These are phyloP conservation scores for Cryptosporidium meleagridis DNA, from an alignment of 169 alveolate genomes.

Conservation along the genomic window DNA sequence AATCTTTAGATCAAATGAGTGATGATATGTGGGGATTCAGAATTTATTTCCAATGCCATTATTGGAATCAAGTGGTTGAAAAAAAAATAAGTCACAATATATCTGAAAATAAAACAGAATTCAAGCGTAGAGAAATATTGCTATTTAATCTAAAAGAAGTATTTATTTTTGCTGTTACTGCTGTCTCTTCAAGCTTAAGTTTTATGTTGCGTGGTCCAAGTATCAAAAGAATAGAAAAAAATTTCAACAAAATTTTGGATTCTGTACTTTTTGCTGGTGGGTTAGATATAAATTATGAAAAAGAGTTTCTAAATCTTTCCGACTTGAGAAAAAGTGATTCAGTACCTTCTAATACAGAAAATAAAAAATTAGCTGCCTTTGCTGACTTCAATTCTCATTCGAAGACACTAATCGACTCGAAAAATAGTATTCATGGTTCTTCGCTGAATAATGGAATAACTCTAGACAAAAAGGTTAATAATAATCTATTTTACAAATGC, in stretches of 20 bases:
- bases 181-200: conserved; percentile 53
- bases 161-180: background rate
- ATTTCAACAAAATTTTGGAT: conserved; percentile 23
- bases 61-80: conserved; percentile 12
- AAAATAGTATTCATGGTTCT: background rate
- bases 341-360: background rate
- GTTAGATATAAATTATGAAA: background rate
- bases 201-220: conserved; percentile 73
- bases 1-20: background rate
- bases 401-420: background rate
- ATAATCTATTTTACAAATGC: background rate
- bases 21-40: conserved; percentile 25
- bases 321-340: background rate
- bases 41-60: conserved; percentile 28
- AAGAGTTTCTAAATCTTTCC: background rate
- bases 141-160: background rate
- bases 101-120: background rate
- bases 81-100: background rate
- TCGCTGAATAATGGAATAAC: background rate
- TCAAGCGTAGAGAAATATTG: background rate
- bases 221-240: conserved; percentile 1
- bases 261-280: conserved; percentile 74
- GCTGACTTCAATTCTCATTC: background rate
- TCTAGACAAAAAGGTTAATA: background rate
- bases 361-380: background rate